phyloP scores from a whole-genome alignment of 371 early-diverging fungal genomes.

The Lichtheimia ornata region DNA sequence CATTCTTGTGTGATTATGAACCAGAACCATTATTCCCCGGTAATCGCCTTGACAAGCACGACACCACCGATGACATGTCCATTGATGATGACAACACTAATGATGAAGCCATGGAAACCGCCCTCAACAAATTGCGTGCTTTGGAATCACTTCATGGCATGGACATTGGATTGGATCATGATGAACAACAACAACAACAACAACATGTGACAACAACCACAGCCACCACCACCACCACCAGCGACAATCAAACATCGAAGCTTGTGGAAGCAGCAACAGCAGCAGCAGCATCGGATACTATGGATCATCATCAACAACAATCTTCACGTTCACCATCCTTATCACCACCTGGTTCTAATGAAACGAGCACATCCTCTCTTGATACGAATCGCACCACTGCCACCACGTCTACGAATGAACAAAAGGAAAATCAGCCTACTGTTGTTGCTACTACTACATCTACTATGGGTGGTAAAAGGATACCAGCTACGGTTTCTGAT shows the following conservation, averaged over 20 bases:
- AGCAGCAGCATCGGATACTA: no score
- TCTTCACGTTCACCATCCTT: constrained; percentile 3
- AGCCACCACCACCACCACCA: constrained; percentile 1
- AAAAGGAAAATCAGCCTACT: no score
- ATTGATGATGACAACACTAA: constrained; percentile 7
- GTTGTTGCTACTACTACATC: no score
- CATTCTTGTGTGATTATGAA: constrained; percentile 40
- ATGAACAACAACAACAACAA: neutral
- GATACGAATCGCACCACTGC: no score
- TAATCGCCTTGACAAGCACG: constrained; percentile 3
- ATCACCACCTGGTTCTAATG: constrained; percentile 3
- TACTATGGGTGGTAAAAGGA: neutral
- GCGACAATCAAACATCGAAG: neutral
- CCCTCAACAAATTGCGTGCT: constrained; percentile 24
- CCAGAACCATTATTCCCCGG: constrained; percentile 41
- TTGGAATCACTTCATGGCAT: constrained; percentile 27
- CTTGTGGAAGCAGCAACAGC: no score
- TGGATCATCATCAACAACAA: neutral
- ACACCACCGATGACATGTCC: constrained; percentile 5
- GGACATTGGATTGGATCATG: constrained; percentile 16
- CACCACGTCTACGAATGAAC: no score
- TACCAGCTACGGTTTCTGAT: constrained; percentile 2
- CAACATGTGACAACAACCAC: neutral
- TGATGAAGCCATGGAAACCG: constrained; percentile 24
- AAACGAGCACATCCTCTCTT: neutral